Percentiles rank a stretch among this genome's conserved stretches.
Evolutionary conservation across 306 rosid species (phyloP).

Genomic region (Alnus rubra): DNA sequence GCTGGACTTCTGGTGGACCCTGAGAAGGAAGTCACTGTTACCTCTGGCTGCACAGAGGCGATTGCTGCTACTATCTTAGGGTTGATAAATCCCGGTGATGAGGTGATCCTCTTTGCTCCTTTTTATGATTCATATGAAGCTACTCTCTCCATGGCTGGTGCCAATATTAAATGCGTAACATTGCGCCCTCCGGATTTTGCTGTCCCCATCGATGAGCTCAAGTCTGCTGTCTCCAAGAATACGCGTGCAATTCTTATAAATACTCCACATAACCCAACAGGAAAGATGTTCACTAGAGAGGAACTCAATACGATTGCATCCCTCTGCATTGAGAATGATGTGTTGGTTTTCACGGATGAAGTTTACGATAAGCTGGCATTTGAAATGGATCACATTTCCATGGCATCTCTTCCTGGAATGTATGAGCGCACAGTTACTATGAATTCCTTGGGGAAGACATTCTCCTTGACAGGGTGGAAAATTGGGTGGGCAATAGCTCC

Average conservation of each 20-base stretch:
- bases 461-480: conserved; percentile 94
- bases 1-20: conserved; percentile 74
- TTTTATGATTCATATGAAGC: conserved; percentile 89
- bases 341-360: conserved; percentile 78
- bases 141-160: conserved; percentile 92
- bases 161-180: conserved; percentile 68
- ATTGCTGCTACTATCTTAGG: conserved; percentile 88
- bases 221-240: conserved; percentile 57
- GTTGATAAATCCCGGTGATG: conserved; percentile 88
- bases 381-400: conserved; percentile 86
- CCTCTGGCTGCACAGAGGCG: conserved; percentile 92
- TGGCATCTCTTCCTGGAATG: conserved; percentile 90
- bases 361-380: conserved; percentile 89
- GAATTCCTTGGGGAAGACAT: conserved; percentile 91
- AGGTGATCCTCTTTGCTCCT: conserved; percentile 88
- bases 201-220: conserved; percentile 70
- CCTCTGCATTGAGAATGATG: conserved; percentile 86
- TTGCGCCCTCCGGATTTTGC: conserved; percentile 77
- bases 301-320: conserved; percentile 70
- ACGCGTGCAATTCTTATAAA: conserved; percentile 81
- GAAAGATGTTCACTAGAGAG: conserved; percentile 79
- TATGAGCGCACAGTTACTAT: conserved; percentile 79
- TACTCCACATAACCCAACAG: conserved; percentile 87
- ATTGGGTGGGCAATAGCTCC: conserved; percentile 92
- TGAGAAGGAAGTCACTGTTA: conserved; percentile 79